Evolutionary conservation across 2,329 filamentous ascomycete genomes (phyloP), one percentile per base, ranked within the genome.

Genomic region (Diatrype stigma): DNA sequence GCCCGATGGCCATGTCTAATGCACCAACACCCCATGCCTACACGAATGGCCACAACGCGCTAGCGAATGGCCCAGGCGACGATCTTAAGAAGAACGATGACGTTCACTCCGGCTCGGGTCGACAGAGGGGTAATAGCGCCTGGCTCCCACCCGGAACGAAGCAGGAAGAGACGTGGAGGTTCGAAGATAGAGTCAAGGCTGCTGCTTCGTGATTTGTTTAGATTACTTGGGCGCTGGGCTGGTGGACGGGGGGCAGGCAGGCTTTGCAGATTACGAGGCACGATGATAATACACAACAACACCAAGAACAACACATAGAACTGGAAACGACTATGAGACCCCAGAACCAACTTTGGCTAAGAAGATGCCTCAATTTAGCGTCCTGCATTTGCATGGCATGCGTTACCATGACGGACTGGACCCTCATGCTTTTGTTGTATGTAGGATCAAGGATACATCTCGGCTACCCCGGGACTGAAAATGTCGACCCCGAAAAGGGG

Each of bases 91-190:
- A 80, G 70, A 75, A 75, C 48, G 79, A 85, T 53, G 78, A 81
- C 47, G 55, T 61, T 40, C 19, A 8, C n/a, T 26, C 40, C 3
- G 67, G 68, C 21, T 66, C 61, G 53, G 66, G 69, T 2, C 68
- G 73, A 35, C 67, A 68, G 19, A 73, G 77, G 45, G 74, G 73
- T 16, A 61, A 59, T 45, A 77, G 74, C 60, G 69, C 70, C 32
- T 93, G 89, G 83, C 72, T 95, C 52, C 81, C 87, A 17, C 86
- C 87, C 0, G 89, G 90, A 7, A 96, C 90, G 2, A 91, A 84
- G 64, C 88, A 93, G 67, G 89, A 96, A 67, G 87, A 90, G 47
- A 96, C 89, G 2, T 96, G 91, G 92, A 76, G 74, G 56, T 66
- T 67, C 23, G 70, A 67, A 49, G 79, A 82, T 60, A 67, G 68